Base-by-base conservation (phyloP, 805 yeast species). In the Ogataea saltuana region DNA sequence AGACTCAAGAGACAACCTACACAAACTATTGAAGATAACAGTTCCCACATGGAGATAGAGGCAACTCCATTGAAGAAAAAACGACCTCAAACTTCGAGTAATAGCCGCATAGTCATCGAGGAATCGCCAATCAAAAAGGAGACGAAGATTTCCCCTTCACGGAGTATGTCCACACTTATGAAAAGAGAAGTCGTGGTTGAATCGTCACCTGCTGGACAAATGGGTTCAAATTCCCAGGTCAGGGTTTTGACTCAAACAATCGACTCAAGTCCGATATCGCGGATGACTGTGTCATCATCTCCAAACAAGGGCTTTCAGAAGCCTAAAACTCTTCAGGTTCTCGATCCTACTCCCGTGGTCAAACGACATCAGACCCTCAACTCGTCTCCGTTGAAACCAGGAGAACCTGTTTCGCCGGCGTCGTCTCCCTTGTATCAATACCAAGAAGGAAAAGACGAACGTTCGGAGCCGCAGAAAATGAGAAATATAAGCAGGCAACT, bases 381-480 rank as follows among this genome's bases (percentile, higher is more conserved):
- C n/a, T 54, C 58, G n/a, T 56, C 60, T 3, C 58, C 59, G 9
- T 4, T 51, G 23, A 46, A 29, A 70, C 55, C 54, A 7, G 56
- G 75, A 4, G 70, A 64, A n/a, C 68, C 67, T 1, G 58, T 67
- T 2, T 44, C 65, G 0, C 51, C 64, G 4, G 52, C 47, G 31
- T 63, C 62, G 17, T 71, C 75, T 1, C 75, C 75, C 6, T 67
- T 67, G 44, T 68, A 51, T 43, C 58, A 55, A 12, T 54, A 45
- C 31, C 37, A 30, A 13, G 19, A 19, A 4, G 19, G 11, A 4
- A 26, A 29, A 10, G 4, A 16, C 13, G 34, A 28, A 6, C 20
- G 23, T 17, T 15, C 22, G 25, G 45, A 47, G 22, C 18, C 36
- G 11, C 38, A 41, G 10, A 26, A 27, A 21, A 20, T 43, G 40